phyloP scores from a whole-genome alignment of 495 filamentous ascomycete genomes.

The Xeromyces bisporus region DNA sequence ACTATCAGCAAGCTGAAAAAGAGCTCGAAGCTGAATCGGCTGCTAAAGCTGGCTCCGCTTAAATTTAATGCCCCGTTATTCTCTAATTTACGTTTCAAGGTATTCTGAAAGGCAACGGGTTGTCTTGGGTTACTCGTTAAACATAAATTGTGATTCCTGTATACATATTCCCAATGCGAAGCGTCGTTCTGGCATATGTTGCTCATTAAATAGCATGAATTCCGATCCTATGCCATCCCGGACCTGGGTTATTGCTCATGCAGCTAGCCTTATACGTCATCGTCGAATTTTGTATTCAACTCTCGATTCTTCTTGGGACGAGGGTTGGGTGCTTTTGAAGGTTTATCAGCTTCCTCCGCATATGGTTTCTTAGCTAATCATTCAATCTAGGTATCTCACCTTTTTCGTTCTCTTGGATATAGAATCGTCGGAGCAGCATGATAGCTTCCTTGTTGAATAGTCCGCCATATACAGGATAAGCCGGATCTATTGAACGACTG shows the following conservation, averaged over 20 bases:
- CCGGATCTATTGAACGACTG: conserved; percentile 44
- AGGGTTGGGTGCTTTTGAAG: conserved; percentile 39
- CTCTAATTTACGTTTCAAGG: not conserved
- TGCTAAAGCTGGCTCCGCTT: conserved; percentile 15
- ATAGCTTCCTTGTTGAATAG: conserved; percentile 79
- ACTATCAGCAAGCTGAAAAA: conserved; percentile 88
- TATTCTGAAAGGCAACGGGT: no score
- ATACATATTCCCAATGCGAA: conserved; percentile 1
- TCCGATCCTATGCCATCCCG: no score
- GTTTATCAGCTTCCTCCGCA: conserved; percentile 2
- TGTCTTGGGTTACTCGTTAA: no score
- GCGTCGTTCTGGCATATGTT: no score
- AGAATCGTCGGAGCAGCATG: conserved; percentile 78
- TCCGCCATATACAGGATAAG: conserved; percentile 65
- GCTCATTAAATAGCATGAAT: no score
- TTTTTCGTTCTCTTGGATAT: conserved; percentile 89
- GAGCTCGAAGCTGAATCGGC: conserved; percentile 68
- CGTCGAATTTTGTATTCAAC: conserved; percentile 27
- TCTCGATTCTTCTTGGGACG: conserved; percentile 36
- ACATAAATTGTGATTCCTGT: no score
- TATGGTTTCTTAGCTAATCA: no score
- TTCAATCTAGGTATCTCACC: conserved; percentile 26
- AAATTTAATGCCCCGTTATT: conserved; percentile 3
- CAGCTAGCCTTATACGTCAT: no score
- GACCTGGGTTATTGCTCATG: no score